Percentiles rank a stretch among this genome's conserved stretches.
phyloP scores from a whole-genome alignment of 225 moss, liverwort and hornwort genomes.

The Antitrichia curtipendula region DNA sequence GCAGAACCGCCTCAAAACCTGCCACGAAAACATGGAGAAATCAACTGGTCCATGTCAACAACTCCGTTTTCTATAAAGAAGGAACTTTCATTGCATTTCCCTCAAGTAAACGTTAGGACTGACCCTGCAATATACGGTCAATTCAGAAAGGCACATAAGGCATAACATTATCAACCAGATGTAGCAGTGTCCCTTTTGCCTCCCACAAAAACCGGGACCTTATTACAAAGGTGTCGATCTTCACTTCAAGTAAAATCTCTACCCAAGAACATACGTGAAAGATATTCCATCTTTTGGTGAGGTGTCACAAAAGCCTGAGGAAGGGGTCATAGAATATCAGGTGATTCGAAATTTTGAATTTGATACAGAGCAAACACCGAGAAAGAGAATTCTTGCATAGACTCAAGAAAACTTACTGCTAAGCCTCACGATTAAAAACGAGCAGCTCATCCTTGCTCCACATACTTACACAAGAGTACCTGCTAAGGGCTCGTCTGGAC shows the following conservation, averaged over 20 bases:
- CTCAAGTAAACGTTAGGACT: background rate
- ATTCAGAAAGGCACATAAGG: background rate
- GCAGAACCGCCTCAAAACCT: constrained; percentile 92
- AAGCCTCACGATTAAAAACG: background rate
- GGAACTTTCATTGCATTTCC: background rate
- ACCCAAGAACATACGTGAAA: background rate
- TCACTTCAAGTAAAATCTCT: background rate
- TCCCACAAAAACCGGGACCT: background rate
- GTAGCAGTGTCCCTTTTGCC: background rate
- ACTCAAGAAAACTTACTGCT: background rate
- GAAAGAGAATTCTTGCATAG: background rate
- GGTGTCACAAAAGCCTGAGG: background rate
- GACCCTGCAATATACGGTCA: background rate
- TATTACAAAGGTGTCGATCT: background rate
- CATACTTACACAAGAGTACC: constrained; percentile 37
- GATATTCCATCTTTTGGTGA: background rate
- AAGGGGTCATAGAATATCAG: background rate
- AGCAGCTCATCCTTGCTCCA: background rate
- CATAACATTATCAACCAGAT: background rate
- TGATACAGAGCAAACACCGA: background rate
- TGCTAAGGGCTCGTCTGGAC: constrained; percentile 75
- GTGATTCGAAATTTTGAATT: background rate
- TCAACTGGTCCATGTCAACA: background rate
- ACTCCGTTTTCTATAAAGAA: background rate
- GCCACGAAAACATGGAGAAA: background rate